Evolutionary conservation across 768 basidiomycete species (phyloP), one percentile per base, ranked within the genome.

Genomic region (Termitomyces titanicus): DNA sequence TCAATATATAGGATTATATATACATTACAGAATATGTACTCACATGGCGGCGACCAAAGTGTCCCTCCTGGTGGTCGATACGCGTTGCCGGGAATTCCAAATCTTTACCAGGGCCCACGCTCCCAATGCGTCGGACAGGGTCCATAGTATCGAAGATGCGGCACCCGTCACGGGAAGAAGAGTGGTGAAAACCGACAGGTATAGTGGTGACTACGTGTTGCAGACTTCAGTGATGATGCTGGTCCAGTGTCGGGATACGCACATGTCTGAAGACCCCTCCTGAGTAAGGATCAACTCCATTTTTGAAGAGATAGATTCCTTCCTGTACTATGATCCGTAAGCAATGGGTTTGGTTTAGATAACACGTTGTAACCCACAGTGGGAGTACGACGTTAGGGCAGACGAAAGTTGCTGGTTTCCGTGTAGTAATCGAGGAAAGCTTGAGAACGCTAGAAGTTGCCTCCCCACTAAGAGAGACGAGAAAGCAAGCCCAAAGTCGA

Each of bases 221-320:
- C 37, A 15, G 20, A 29, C 44, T 24, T 55, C 10, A 40, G 25
- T 20, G 7, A 38, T 22, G 33, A 31, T 6, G 18, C n/a, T 37
- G 50, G 31, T 34, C 7, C 13, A 10, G 18, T 38, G 10, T 15
- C n/a, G 22, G 37, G 8, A 60, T 15, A 59, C 89, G 56, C 71
- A 95, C 94, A 70, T 96, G 94, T 64, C 86, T 81, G 66, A 96
- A 92, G 10, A 85, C 72, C 5, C 92, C 90, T 38, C 93, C 94
- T 54, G 86, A 80, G 62, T 97, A 98, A 29, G 94, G 94, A 66
- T 94, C 83, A 22, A 92, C 73, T n/a, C 83, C 85, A 71, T 89
- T 75, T 39, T 79, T 74, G 58, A 86, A 86, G 15, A 98, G 79
- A 71, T 86, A 93, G 5, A 96, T 78, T 17, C 94, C 95, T 71